These are phyloP conservation scores for Globisporangium okanoganense DNA, from an alignment of 352 stramenopile species.

Conservation along the genomic window DNA sequence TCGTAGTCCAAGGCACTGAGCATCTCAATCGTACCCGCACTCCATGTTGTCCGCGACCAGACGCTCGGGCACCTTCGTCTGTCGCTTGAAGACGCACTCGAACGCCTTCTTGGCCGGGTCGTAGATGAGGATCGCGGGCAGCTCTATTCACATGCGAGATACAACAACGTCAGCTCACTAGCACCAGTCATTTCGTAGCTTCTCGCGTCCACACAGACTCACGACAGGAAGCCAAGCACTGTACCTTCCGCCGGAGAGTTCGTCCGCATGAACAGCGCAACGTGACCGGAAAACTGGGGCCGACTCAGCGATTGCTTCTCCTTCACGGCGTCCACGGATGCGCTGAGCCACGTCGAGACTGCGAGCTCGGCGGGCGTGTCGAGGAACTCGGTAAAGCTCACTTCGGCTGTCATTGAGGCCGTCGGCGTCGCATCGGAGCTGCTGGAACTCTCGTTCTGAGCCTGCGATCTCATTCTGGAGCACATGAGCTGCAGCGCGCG, in stretches of 20 bases:
- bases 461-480: background rate
- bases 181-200: background rate
- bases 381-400: background rate
- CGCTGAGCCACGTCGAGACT: background rate
- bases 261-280: slow-evolving; percentile 1
- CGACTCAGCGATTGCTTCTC: background rate
- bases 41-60: background rate
- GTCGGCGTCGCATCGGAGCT: too few species aligned
- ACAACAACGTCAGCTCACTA: background rate
- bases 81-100: background rate
- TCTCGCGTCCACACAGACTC: background rate
- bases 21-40: background rate
- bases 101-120: background rate
- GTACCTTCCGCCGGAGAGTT: background rate
- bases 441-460: background rate
- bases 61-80: background rate
- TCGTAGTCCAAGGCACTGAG: background rate
- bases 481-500: background rate
- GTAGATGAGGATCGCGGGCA: background rate
- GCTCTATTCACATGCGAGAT: background rate
- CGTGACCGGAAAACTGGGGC: background rate
- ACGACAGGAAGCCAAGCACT: background rate
- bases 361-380: background rate
- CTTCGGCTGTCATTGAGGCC: background rate
- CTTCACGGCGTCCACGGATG: background rate